Base-by-base conservation (phyloP, 2,329 filamentous ascomycete species). In the Curvularia sp. region DNA sequence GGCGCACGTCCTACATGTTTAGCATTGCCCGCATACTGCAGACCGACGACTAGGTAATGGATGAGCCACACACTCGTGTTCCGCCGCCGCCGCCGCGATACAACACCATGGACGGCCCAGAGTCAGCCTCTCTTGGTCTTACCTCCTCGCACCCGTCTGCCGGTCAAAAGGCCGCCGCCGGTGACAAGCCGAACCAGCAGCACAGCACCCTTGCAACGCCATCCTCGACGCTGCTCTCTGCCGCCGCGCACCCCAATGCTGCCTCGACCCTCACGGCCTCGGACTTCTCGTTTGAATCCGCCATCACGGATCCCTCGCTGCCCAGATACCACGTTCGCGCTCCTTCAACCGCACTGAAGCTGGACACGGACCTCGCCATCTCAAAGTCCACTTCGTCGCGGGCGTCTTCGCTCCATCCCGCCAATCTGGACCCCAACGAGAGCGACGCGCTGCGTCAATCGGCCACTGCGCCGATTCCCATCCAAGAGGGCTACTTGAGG, bases 401-500 rank as follows among this genome's bases (percentile, higher is more conserved):
- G 32, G 51, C 67, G 32, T 49, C 65, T 34, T 60, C 61, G 18
- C 59, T 51, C 63, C 61, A 68, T 49, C 68, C 74, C 32, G 67
- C 72, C 60, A 73, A 68, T 49, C 66, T 72, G 70, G 76, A 76
- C 63, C 72, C 65, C 58, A 65, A 59, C 50, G 60, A 64, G 53
- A 68, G 60, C 57, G 68, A 71, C 34, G 59, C 71, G 60, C 64
- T 69, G 61, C 66, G 68, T 61, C 65, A 71, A 63, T 72, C 70
- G 57, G 74, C 67, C 72, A 78, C 68, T 51, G 75, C 69, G 70
- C 76, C 74, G 56, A 79, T 75, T 70, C 71, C 64, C 63, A 72
- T 79, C 59, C 65, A 74, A 60, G 61, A 74, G 54, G 69, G 73
- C 53, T 69, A 68, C 48, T 60, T 81, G 57, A 66, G 79, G 49